These are phyloP conservation scores for Cladophialophora carrionii DNA, from an alignment of 2,329 filamentous ascomycete genomes.

Conservation along the genomic window DNA sequence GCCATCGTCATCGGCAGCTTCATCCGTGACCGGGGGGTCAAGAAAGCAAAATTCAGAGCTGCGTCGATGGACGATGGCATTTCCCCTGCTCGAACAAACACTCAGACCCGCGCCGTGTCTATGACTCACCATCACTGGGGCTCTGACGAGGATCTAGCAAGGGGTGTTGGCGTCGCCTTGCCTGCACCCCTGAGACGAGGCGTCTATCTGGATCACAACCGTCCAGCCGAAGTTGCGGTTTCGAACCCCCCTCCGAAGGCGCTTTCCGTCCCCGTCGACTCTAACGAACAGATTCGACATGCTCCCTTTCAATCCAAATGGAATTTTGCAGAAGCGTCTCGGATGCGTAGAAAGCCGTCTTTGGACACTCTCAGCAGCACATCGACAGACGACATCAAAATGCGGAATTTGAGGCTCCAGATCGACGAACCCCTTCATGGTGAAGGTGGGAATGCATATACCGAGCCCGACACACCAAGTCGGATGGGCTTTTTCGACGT, in stretches of 20 bases:
- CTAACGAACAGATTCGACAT: conserved; percentile 40
- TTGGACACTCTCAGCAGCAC: conserved; percentile 32
- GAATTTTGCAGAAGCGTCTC: conserved; percentile 33
- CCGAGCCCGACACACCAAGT: conserved; percentile 33
- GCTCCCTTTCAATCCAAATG: conserved; percentile 32
- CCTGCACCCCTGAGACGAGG: conserved; percentile 54
- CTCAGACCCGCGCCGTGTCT: conserved; percentile 58
- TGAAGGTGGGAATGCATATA: conserved; percentile 4
- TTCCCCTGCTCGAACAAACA: conserved; percentile 40
- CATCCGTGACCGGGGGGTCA: conserved; percentile 83
- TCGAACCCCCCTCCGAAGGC: conserved; percentile 9
- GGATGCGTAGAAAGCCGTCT: conserved; percentile 13
- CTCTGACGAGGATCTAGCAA: conserved; percentile 87
- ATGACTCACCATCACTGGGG: conserved; percentile 74
- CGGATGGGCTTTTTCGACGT: conserved; percentile 83
- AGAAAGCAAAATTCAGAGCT: conserved; percentile 79
- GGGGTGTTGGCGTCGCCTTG: conserved; percentile 73
- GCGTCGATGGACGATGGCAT: conserved; percentile 49
- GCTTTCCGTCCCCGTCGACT: conserved; percentile 21
- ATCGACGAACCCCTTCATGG: conserved; percentile 17
- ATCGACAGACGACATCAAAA: conserved; percentile 35
- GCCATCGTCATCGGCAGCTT: conserved; percentile 89
- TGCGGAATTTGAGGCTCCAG: conserved; percentile 28
- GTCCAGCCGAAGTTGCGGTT: conserved; percentile 29
- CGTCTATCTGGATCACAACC: conserved; percentile 17